Evolutionary conservation across 2,329 filamentous ascomycete species (phyloP), one percentile per base, ranked within the genome.

Genomic region (Thelonectria discophora): DNA sequence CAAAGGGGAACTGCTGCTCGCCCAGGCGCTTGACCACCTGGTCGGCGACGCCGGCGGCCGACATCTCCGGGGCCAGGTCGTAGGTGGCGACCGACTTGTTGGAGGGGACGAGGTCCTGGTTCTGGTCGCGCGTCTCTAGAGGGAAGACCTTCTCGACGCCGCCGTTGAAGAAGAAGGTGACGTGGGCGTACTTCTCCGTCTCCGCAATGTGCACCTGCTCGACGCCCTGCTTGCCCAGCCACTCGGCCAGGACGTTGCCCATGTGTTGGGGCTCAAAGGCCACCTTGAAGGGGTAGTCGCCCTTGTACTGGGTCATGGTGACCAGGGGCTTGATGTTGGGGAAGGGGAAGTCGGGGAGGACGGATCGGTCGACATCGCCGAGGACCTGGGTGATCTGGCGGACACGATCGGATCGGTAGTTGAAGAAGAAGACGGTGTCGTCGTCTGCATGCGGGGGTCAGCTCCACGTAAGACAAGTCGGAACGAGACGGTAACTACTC

Each of bases 151-250:
- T 97, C 83, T 99, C 95, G 55, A 97, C 92, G 75, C 95, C 95
- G 60, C 95, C 95, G 82, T 99, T 99, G 89, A 98, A 98, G 87
- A 98, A 98, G 87, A 98, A 98, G 59, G 95, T 98, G 67, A 99
- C 95, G 82, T 99, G 95, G 37, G 95, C 95, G 79, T 99, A 99
- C 84, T 99, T 99, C 80, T 99, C 95, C 2, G 95, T 99, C 86
- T 99, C 95, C 59, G 95, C 95, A 70, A 98, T 87, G 82, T 99
- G 95, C 70, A 94, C 95, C 81, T 99, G 95, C 82, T 94, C 90
- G 65, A 97, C 84, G 46, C 86, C 87, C 80, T 98, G 90, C 83
- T 94, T 95, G 72, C 90, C 88, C 20, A 99, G 86, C 88, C 94
- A 98, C 83, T 99, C 95, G 20, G 95, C 95, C 52, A 99, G 88